phyloP scores from a whole-genome alignment of 2,329 filamentous ascomycete genomes.

The Calycina marina region DNA sequence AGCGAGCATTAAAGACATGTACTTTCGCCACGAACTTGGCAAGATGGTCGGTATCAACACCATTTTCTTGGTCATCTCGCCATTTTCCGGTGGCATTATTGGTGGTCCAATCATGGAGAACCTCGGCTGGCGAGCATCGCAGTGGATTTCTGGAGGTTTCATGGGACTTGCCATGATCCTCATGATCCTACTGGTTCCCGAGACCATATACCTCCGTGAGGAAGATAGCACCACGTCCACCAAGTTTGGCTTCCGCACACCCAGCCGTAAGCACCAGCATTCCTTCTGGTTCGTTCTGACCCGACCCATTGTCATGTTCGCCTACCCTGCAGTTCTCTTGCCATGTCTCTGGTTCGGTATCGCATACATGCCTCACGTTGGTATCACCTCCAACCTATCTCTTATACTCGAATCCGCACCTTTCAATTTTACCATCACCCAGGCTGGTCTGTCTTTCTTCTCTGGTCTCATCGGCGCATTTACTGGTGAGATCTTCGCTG shows the following conservation, averaged over 20 bases:
- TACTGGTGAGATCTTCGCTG: background rate
- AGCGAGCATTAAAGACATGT: conserved; percentile 1
- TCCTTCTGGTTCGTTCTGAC: background rate
- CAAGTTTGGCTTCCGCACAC: background rate
- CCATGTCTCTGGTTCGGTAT: conserved; percentile 1
- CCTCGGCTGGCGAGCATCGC: conserved; percentile 1
- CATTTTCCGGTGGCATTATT: conserved; percentile 1
- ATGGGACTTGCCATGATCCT: background rate
- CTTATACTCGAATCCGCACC: background rate
- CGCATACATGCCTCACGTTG: background rate
- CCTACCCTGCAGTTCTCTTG: background rate
- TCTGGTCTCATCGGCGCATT: conserved; percentile 1
- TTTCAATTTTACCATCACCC: background rate
- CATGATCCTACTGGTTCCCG: conserved; percentile 1
- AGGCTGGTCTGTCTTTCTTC: conserved; percentile 1
- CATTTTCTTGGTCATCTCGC: background rate
- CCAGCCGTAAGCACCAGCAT: conserved; percentile 1
- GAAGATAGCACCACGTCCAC: background rate
- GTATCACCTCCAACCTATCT: background rate
- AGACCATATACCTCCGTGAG: conserved; percentile 1
- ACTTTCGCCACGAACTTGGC: conserved; percentile 1
- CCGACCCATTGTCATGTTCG: background rate
- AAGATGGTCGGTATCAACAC: conserved; percentile 1
- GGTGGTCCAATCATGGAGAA: background rate
- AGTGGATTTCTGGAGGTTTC: conserved; percentile 1